Evolutionary conservation across 495 filamentous ascomycete genomes (phyloP), one percentile per base, ranked within the genome.

Genomic region (Cairneyella variabilis): DNA sequence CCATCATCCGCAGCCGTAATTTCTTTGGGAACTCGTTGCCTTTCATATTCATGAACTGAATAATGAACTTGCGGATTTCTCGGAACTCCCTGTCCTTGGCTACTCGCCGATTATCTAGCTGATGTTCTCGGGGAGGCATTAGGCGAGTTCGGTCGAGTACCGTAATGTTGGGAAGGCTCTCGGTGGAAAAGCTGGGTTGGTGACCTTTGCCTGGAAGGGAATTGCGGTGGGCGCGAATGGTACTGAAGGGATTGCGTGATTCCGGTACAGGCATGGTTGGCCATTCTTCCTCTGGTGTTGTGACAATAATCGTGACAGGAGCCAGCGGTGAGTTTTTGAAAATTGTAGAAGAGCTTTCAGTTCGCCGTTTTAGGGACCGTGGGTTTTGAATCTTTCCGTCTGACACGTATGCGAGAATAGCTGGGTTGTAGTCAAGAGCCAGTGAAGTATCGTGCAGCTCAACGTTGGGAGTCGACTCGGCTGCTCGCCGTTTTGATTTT

Each of bases 291-390:
- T 59, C 56, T 10, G 57, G 57, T 28, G 52, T 60, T 14, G 57
- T 60, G 17, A 60, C 41, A 34, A 56, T 53, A 25, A 60, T 60
- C 4, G 52, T 56, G 10, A 60, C 48, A 16, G 57, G 57, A 14
- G 44, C 52, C 1, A 34, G 48, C 14, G 40, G 41, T 9, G 52
- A 52, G 25, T 52, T 52, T 36, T 48, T 12, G 17, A 56, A 55
- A 6, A 53, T 41, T 10, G 57, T 60, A 7, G 46, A 48, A 30
- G 57, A 42, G 20, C 36, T 42, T 32, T 40, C 28, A 16, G 42
- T 44, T 18, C 50, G 26, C 8, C 45, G 44, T 22, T 46, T 48
- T 1, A 51, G 30, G 6, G 54, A 16, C 8, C 25, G 36, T 8
- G 46, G 26, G 1, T 56, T 26, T 21, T 26, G 38, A 14, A 22